Evolutionary conservation across 2,329 filamentous ascomycete species (phyloP), one percentile per base, ranked within the genome.

Genomic region (Pseudogymnoascus sp.): DNA sequence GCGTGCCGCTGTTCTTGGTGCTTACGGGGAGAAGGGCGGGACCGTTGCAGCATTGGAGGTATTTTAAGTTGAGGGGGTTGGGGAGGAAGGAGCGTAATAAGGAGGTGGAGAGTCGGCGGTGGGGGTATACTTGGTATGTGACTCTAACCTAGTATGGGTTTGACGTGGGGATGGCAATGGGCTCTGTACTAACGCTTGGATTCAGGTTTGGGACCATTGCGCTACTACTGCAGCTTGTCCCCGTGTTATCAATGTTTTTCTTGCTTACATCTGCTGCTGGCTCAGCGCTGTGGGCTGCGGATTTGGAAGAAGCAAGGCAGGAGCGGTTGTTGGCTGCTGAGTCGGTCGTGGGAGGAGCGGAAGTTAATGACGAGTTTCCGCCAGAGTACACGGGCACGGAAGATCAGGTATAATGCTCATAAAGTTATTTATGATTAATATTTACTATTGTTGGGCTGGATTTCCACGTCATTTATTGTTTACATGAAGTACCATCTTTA

Each of bases 161-260:
- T 25, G 22, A 49, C 6, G 42, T 30, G 45, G 14, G 14, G 25
- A 16, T 16, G 45, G 9, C 12, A 23, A 25, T 45, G 42, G 7
- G 23, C 12, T n/a, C 7, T 52, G 7, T 52, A 7, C 45, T 52
- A 12, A 52, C n/a, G 12, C n/a, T 30, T 30, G 14, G 14, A 33
- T 14, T 7, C 63, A 84, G 82, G 71, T 97, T 97, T 71, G 94
- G 94, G 14, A 91, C 89, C 0, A 81, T 94, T 3, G 90, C 92
- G 59, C 84, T 97, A 77, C 74, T 91, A 5, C 76, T 97, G 28
- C 91, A 97, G 76, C 82, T 97, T n/a, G 81, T 97, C 7, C 94
- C 94, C 1, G 82, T 93, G 11, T 75, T 97, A 58, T 95, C 90
- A n/a, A 95, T 99, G 81, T 86, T 97, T 72, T 97, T 97, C 73